Base-by-base conservation (phyloP, 768 basidiomycete genomes). In the Pulveroboletus ravenelii region DNA sequence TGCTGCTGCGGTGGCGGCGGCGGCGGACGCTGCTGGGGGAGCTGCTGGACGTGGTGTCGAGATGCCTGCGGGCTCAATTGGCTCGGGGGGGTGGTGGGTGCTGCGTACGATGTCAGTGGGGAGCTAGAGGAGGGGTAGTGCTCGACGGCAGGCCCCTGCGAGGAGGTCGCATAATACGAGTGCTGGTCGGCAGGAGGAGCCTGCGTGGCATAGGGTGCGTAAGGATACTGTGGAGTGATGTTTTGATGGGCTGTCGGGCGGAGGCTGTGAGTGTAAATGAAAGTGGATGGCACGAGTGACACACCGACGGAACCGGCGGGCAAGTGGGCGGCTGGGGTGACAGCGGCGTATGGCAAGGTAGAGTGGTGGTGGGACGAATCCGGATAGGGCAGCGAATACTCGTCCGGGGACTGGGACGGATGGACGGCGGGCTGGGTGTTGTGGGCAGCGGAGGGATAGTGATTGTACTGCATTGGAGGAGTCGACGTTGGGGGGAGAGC, bases 401-500 rank as follows among this genome's bases (percentile, higher is more conserved):
- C 56, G 41, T 54, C 59, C 36, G 66, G 29, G 17, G 56, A 46
- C 5, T 62, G 59, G 37, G 64, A 51, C 18, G 57, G 54, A 25
- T 56, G 66, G n/a, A 54, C 0, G 30, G 57, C 17, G 10, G 53
- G 41, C 15, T 57, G 63, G 3, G 39, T 44, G 17, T 66, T 61
- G 47, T 55, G 59, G 13, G 52, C 35, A 41, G 53, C 7, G 38
- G 64, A 41, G 39, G 58, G 20, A 35, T 68, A 70, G 45, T 56
- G 42, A 40, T 57, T 61, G 51, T 68, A 61, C 47, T 68, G 68
- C 68, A 68, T 70, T 36, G 48, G 54, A 29, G 46, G 45, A 15
- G 17, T 46, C 14, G 34, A 17, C 12, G 7, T 2, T 14, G 25
- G 42, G 38, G 15, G 45, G 45, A 48, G 50, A 43, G 41, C 23